Base-by-base conservation (phyloP, 306 rosid species). In the Dicorynia guianensis region DNA sequence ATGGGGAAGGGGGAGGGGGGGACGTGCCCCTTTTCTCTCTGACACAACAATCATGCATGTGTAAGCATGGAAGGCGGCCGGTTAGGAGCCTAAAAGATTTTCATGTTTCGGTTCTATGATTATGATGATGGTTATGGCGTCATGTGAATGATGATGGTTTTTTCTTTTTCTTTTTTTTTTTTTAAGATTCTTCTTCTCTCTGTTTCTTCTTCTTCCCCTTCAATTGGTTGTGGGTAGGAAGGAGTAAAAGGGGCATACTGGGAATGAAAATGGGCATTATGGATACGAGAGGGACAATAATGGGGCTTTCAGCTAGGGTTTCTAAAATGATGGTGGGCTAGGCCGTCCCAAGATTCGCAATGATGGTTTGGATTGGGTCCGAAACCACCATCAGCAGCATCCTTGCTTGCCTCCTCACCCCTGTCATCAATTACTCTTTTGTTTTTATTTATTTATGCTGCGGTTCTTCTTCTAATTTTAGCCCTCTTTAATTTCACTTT, bases 51-150 rank as follows among this genome's bases (percentile, higher is more conserved):
- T 95, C 97, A 92, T 95, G 91, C 88, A 87, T 84, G 87, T 84
- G 97, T 83, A 92, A 92, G 97, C 99, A 92, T 82, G 86, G 89
- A 95, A 89, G 97, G 88, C 93, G 97, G 97, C 96, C 86, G 86
- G 93, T 87, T 86, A 85, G 63, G 87, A 84, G 80, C 83, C 87
- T 74, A 72, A 83, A 86, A 88, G 89, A 84, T 81, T 80, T 25
- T 81, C 72, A 55, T 79, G 85, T 83, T 81, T 79, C 69, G 76
- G 76, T 78, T 84, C 74, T 70, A 74, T 75, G 70, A 85, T 80
- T 70, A 74, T 75, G 70, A 85, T 80, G 81, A 80, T 83, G 87
- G 47, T 55, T 67, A 81, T 88, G 92, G 91, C 89, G 89, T 90
- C 88, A 90, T 87, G 89, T 84, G 87, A 84, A 74, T 84, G 83